Base-by-base conservation (phyloP, 768 basidiomycete genomes). In the Sarcomyxa edulis region DNA sequence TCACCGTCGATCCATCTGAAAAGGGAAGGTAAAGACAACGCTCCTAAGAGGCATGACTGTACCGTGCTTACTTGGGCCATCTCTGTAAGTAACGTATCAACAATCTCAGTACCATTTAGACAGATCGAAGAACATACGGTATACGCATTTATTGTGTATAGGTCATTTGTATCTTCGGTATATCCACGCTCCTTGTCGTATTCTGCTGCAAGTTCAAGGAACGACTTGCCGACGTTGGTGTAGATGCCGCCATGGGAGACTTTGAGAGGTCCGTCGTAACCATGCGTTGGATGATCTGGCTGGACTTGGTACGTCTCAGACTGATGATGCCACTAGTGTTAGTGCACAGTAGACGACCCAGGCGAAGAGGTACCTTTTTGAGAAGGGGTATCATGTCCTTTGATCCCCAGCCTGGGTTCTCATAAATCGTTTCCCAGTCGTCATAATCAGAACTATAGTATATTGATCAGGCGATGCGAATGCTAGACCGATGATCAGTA, bases 321-420 rank as follows among this genome's bases (percentile, higher is more conserved):
- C 69, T 73, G 32, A 2, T 9, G 10, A 35, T 14, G 8, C n/a
- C 11, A 23, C 36, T 23, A 34, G 15, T 14, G 15, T 14, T 8
- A 2, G n/a, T 24, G 10, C 29, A 16, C 25, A n/a, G 42, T n/a
- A 7, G 7, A 18, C 7, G 12, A 14, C 2, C 25, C 24, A 9
- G 16, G 35, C 37, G 7, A 40, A n/a, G n/a, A n/a, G n/a, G n/a
- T n/a, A 74, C 82, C 68, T 81, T 81, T 45, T 61, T 71, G 20
- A 80, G 45, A 10, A 81, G 56, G 0, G 81, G 80, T 21, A 83
- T 69, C 4, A 84, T 49, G 18, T 74, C 61, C 33, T 65, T 59
- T 1, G 75, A 73, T 5, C 77, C 64, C 82, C 82, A 84, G 2
- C 80, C 81, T 1, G 68, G 55, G 49, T 82, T 81, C 4, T 62